phyloP scores from a whole-genome alignment of 257 asterid genomes.

The Rhazya stricta region DNA sequence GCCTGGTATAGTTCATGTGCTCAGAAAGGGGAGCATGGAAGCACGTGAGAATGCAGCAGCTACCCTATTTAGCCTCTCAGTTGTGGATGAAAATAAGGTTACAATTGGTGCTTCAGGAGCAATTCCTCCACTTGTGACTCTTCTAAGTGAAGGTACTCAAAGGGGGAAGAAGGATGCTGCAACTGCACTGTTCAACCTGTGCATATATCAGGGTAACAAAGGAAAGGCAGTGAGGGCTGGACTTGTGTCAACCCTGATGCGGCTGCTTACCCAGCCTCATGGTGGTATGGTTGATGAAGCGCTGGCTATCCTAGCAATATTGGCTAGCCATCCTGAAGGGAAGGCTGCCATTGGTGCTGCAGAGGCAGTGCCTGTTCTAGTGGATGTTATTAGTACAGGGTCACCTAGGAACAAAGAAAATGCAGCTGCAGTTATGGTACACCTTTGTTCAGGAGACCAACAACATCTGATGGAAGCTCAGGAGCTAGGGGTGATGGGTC shows the following conservation, averaged over 20 bases:
- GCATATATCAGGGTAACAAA: slow-evolving; percentile 94
- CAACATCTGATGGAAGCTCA: slow-evolving; percentile 58
- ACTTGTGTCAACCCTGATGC: slow-evolving; percentile 75
- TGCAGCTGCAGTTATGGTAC: slow-evolving; percentile 84
- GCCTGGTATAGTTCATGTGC: slow-evolving; percentile 88
- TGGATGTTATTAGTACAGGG: slow-evolving; percentile 61
- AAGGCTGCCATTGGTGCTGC: slow-evolving; percentile 75
- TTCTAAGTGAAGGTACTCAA: slow-evolving; percentile 71
- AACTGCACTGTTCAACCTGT: slow-evolving; percentile 81
- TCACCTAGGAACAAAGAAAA: slow-evolving; percentile 86
- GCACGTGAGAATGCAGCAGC: slow-evolving; percentile 98
- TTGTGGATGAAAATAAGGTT: slow-evolving; percentile 79
- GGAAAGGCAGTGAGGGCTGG: slow-evolving; percentile 95
- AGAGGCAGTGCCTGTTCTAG: slow-evolving; percentile 73
- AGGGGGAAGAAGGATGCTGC: slow-evolving; percentile 96
- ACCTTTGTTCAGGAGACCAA: slow-evolving; percentile 76
- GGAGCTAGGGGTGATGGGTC: slow-evolving; percentile 74
- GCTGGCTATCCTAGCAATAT: slow-evolving; percentile 78
- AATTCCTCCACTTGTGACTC: slow-evolving; percentile 71
- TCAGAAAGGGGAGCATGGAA: slow-evolving; percentile 83
- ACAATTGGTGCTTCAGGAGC: slow-evolving; percentile 82
- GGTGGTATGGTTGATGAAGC: slow-evolving; percentile 90
- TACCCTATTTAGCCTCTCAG: slow-evolving; percentile 88
- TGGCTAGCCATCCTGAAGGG: slow-evolving; percentile 83
- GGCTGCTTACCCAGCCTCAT: slow-evolving; percentile 68